phyloP scores from a whole-genome alignment of 2,329 filamentous ascomycete species.

The Sporothrix luriei region DNA sequence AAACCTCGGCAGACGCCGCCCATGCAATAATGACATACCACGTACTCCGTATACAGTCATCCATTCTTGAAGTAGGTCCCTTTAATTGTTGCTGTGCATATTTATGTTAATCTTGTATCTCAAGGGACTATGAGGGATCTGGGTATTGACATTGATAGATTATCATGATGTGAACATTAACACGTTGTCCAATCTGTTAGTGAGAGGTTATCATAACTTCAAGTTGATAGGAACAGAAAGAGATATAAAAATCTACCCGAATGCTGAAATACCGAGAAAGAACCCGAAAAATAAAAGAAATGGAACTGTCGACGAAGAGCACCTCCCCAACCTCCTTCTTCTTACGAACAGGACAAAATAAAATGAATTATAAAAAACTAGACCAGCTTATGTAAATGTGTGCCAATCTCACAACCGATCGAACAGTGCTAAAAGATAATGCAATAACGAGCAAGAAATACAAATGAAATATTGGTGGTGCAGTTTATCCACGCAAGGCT shows the following conservation, averaged over 20 bases:
- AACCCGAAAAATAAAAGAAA: neutral
- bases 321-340: too few relatives aligned
- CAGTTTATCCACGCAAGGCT: neutral
- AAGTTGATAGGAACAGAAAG: neutral
- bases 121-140: too few relatives aligned
- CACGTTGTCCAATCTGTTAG: neutral
- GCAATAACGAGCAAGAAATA: neutral
- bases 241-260: neutral
- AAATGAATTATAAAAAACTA: neutral
- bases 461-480: neutral
- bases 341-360: neutral
- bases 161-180: neutral
- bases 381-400: neutral
- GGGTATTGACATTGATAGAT: neutral
- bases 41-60: too few relatives aligned
- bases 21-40: too few relatives aligned
- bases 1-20: too few relatives aligned
- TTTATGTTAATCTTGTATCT: too few relatives aligned
- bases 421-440: neutral
- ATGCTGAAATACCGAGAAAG: slow-evolving; percentile 36
- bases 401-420: neutral
- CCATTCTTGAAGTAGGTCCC: too few relatives aligned
- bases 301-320: neutral
- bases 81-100: too few relatives aligned
- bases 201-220: neutral